These are phyloP conservation scores for Lepidium africanum DNA, from an alignment of 345 rosid species.

Conservation along the genomic window DNA sequence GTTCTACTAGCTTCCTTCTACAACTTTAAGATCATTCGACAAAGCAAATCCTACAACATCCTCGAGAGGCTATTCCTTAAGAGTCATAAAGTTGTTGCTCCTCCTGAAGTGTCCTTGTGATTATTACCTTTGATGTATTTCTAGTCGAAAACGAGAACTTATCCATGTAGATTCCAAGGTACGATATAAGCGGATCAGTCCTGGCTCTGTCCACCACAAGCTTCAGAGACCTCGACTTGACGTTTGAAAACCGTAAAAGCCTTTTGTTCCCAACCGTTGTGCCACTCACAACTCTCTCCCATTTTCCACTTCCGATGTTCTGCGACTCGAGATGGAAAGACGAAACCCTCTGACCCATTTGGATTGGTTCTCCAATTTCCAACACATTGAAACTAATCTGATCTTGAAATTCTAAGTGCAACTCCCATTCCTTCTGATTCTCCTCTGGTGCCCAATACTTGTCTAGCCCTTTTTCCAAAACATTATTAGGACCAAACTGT, in stretches of 20 bases:
- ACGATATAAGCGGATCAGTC: slow-evolving; percentile 73
- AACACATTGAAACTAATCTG: slow-evolving; percentile 59
- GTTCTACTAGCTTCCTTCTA: neutral
- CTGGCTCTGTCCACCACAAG: slow-evolving; percentile 55
- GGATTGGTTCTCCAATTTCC: slow-evolving; percentile 74
- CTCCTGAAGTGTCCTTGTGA: slow-evolving; percentile 20
- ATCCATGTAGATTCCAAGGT: slow-evolving; percentile 60
- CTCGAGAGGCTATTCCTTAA: neutral
- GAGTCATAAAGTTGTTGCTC: neutral
- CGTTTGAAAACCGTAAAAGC: slow-evolving; percentile 48
- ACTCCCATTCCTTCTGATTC: slow-evolving; percentile 40
- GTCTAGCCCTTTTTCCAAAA: slow-evolving; percentile 49
- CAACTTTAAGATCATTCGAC: neutral
- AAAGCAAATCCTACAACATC: neutral
- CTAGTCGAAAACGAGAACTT: slow-evolving; percentile 23
- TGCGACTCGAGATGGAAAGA: slow-evolving; percentile 49
- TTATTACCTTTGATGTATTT: slow-evolving; percentile 5
- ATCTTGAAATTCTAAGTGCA: slow-evolving; percentile 43
- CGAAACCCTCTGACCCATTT: slow-evolving; percentile 73
- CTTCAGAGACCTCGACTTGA: slow-evolving; percentile 41
- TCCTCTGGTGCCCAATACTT: slow-evolving; percentile 86
- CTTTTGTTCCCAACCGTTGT: slow-evolving; percentile 77
- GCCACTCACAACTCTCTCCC: slow-evolving; percentile 53
- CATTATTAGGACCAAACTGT: slow-evolving; percentile 40
- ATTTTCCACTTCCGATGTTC: slow-evolving; percentile 28